Percentiles rank a stretch among this genome's conserved stretches.
phyloP scores from a whole-genome alignment of 257 asterid species.

The Solanum okadae region DNA sequence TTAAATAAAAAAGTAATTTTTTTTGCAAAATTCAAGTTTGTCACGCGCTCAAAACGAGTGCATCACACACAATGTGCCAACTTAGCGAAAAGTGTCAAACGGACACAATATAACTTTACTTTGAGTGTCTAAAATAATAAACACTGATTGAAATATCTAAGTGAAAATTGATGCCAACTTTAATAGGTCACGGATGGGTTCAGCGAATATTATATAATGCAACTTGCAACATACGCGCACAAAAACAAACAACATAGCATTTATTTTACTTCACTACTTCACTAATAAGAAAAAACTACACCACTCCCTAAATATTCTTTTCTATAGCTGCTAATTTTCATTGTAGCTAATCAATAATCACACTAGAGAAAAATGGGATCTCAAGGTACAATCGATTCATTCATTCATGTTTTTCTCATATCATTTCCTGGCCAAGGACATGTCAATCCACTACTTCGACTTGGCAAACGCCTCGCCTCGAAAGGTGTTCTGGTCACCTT shows the following conservation, averaged over 20 bases:
- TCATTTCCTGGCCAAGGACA: slow-evolving; percentile 79
- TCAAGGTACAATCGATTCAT: neutral
- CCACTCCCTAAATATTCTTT: neutral
- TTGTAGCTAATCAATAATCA: neutral
- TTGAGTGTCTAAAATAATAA: no score
- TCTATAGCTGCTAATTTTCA: neutral
- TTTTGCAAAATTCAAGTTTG: no score
- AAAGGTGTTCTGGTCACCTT: slow-evolving; percentile 26
- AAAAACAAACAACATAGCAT: neutral
- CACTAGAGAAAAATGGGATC: neutral
- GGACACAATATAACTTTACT: no score
- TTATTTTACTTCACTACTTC: no score
- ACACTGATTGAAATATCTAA: no score
- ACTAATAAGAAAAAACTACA: neutral
- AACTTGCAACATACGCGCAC: no score
- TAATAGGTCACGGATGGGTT: no score
- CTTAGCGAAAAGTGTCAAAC: no score
- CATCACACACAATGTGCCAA: no score
- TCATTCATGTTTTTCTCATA: slow-evolving; percentile 43
- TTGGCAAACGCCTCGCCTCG: slow-evolving; percentile 56
- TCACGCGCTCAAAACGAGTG: no score
- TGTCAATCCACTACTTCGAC: slow-evolving; percentile 65
- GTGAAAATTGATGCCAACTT: no score
- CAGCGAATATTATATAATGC: neutral
- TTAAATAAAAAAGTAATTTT: no score